Evolutionary conservation across 352 stramenopile species (phyloP), one percentile per base, ranked within the genome.

Genomic region (Globisporangium spinosum): DNA sequence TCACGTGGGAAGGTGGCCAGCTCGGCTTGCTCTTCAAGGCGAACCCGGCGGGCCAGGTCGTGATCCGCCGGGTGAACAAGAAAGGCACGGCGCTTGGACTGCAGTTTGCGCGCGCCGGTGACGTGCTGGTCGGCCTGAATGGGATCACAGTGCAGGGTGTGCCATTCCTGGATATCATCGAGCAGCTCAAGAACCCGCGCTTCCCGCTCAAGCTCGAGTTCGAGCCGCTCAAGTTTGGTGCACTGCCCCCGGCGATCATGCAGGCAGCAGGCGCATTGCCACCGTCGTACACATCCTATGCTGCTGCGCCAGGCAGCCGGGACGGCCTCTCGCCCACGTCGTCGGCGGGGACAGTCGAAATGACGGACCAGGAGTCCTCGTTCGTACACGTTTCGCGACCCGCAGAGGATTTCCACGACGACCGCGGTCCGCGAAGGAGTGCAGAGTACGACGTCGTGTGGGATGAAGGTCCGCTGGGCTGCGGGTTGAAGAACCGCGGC

Each of bases 1-100:
- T 94, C 49, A 84, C 73, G 51, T 94, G 86, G 86, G 72, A 79
- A 47, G 74, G 76, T 58, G 86, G 86, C 0, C 82, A 85, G 56
- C 74, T 94, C 2, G 86, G 86, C 0, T 70, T 94, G 15, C 76
- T 94, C 2, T 94, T 94, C 75, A 92, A 91, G 64, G 77, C 73
- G 12, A 80, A 79, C 38, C 71, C 76, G 0, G 74, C 70, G 25
- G 83, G 79, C 2, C 69, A 82, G 47, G 79, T 84, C 3, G 71
- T 91, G 20, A 94, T 94, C 58, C 82, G 86, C 49, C 78, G 84
- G 13, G 83, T 94, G 20, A 93, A 87, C 71, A 90, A 90, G 71
- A 85, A 88, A 51, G 80, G 84, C 45, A 76, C 75, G 23, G 83
- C 85, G 3, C 74, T 79, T 2, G 83, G 82, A 5, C 64, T 93